Conservation (phyloP, 2,329 filamentous ascomycete genomes). For the Neonectria sp. region DNA sequence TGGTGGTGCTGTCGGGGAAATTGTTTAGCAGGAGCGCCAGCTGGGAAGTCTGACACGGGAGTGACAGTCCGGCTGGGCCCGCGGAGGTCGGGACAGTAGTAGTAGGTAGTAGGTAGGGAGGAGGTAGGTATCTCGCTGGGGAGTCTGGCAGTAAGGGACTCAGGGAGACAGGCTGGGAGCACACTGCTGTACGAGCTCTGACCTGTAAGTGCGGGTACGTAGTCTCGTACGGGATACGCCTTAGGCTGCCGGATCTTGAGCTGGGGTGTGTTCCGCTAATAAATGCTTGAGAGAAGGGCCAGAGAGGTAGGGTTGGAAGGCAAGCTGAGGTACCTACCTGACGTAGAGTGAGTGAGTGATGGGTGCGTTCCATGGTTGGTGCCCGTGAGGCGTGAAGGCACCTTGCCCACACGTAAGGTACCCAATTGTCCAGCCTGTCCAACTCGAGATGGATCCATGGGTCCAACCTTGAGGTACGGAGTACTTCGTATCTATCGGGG, state of each 20-base stretch:
- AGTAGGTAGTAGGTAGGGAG: background rate
- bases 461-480: background rate
- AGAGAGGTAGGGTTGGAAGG: background rate
- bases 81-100: conserved; percentile 21
- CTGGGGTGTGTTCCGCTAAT: conserved; percentile 14
- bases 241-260: conserved; percentile 27
- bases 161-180: conserved; percentile 2
- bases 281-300: conserved; percentile 22
- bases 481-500: background rate
- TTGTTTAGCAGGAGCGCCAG: conserved; percentile 35
- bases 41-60: conserved; percentile 10
- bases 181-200: conserved; percentile 1
- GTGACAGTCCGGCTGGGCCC: conserved; percentile 10
- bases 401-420: background rate
- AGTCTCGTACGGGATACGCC: conserved; percentile 16
- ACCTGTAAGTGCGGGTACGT: background rate
- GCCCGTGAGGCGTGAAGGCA: background rate
- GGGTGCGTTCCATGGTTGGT: conserved; percentile 11
- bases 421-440: conserved; percentile 8
- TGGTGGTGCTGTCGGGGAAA: conserved; percentile 37
- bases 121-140: conserved; percentile 11
- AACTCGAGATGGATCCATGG: background rate
- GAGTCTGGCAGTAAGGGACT: too few species aligned
- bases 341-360: background rate
- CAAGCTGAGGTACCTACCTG: too few species aligned